Percentiles rank a stretch among this genome's conserved stretches.
These are phyloP conservation scores for Acaromyces ingoldii DNA, from an alignment of 1,284 basidiomycete species.

Conservation along the genomic window DNA sequence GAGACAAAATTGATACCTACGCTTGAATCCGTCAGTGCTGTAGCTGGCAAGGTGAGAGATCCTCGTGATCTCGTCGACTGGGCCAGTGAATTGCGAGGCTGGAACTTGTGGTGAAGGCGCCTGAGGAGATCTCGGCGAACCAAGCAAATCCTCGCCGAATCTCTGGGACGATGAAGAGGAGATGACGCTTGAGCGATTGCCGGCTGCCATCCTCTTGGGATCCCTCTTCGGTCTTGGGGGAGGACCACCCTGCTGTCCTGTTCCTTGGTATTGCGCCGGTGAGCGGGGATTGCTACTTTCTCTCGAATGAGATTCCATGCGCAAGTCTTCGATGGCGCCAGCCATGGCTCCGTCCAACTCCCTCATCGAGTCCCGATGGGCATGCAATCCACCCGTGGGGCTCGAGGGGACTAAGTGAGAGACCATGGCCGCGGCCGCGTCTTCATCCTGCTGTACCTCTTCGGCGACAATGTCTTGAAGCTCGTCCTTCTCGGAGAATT, in stretches of 20 bases:
- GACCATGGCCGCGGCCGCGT: slow-evolving; percentile 9
- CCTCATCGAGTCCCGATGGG: neutral
- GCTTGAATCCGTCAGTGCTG: slow-evolving; percentile 39
- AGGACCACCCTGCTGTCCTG: neutral
- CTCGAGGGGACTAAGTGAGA: neutral
- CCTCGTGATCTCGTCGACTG: neutral
- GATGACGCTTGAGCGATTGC: too few relatives aligned
- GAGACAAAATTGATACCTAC: neutral
- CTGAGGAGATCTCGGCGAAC: too few relatives aligned
- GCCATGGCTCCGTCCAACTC: slow-evolving; percentile 27
- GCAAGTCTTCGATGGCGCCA: slow-evolving; percentile 26
- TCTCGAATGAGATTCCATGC: neutral
- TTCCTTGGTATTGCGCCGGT: too few relatives aligned
- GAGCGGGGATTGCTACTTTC: too few relatives aligned
- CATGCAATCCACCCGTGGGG: neutral
- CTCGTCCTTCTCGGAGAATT: slow-evolving; percentile 26
- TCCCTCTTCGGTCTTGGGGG: slow-evolving; percentile 28
- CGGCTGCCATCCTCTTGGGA: slow-evolving; percentile 17
- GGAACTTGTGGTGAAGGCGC: too few relatives aligned
- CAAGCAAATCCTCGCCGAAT: too few relatives aligned
- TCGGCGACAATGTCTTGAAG: slow-evolving; percentile 26
- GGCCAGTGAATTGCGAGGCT: too few relatives aligned
- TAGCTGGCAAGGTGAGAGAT: slow-evolving; percentile 12
- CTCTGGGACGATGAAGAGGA: too few relatives aligned
- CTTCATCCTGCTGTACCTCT: slow-evolving; percentile 21